phyloP scores from a whole-genome alignment of 805 yeast genomes.

The Candida pseudofarinosa region DNA sequence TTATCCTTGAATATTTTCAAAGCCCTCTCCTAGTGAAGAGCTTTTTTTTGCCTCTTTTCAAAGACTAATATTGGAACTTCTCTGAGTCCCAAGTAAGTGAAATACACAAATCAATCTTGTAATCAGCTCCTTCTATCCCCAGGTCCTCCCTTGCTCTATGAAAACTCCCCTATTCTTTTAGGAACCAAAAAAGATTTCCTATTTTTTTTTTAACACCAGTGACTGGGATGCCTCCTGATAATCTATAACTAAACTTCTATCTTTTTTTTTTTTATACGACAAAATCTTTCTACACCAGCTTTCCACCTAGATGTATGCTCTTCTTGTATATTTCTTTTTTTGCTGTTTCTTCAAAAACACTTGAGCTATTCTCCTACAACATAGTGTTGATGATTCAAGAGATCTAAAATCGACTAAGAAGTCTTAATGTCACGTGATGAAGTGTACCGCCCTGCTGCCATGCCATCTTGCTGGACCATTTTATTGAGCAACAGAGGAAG shows the following conservation, averaged over 20 bases:
- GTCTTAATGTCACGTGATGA: neutral
- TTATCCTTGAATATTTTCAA: too few species aligned
- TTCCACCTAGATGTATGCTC: neutral
- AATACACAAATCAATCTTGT: too few species aligned
- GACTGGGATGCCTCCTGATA: neutral
- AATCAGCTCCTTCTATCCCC: neutral
- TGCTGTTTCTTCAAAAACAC: neutral
- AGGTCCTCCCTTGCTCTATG: neutral
- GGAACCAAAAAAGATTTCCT: neutral
- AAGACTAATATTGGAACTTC: neutral
- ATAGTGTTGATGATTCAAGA: neutral
- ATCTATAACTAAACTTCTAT: neutral
- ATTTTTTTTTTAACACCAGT: neutral
- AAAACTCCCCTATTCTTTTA: neutral
- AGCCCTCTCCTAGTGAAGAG: neutral
- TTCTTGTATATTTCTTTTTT: neutral
- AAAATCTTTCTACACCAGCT: neutral
- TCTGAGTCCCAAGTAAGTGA: neutral
- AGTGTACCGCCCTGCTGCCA: too few species aligned
- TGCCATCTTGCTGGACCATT: too few species aligned
- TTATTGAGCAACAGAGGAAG: too few species aligned
- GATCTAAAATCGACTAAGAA: neutral
- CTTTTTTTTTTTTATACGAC: neutral
- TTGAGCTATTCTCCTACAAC: neutral
- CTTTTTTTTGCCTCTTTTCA: neutral